Base-by-base conservation (phyloP, 371 early-diverging fungal species). In the Batkoa obscura region DNA sequence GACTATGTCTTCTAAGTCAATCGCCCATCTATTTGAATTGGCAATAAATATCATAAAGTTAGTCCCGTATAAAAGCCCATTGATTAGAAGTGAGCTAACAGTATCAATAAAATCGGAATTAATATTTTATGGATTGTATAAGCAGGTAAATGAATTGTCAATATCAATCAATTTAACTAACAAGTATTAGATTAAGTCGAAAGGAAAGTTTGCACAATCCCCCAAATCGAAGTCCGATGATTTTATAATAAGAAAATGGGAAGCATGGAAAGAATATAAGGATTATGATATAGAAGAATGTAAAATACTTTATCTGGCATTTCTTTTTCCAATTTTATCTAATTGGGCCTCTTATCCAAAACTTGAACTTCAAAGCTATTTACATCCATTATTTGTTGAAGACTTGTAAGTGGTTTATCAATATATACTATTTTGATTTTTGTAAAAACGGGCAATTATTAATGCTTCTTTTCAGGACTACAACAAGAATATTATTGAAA, bases 101-200 rank as follows among this genome's bases (percentile, higher is more conserved):
- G n/a, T n/a, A n/a, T n/a, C n/a, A n/a, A n/a, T n/a, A n/a, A n/a
- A n/a, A n/a, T n/a, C n/a, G n/a, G n/a, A 50, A 15, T 42, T 52
- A 41, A 39, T 37, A 8, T 42, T 52, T 9, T 52, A 52, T 32
- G 53, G 53, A 9, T 42, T 52, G 17, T 52, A 52, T 15, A 52
- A 37, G 15, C 53, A 52, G 53, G 53, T 52, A 52, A 15, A 32
- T 10, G 3, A 8, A 6, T 5, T 50, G 32, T 5, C 3, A 15
- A 33, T 30, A 3, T 5, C 3, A n/a, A 15, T 5, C 3, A 3
- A 30, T 50, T n/a, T 35, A 50, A 35, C 4, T 31, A n/a, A 10
- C 3, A 35, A 3, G 3, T 15, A n/a, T 3, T 45, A 15, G 10
- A 45, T 45, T 45, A 15, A 50, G 38, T 12, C 15, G n/a, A 5